Percentiles rank a stretch among this genome's conserved stretches.
phyloP scores from a whole-genome alignment of 352 stramenopile species.

The Globisporangium radiosum region DNA sequence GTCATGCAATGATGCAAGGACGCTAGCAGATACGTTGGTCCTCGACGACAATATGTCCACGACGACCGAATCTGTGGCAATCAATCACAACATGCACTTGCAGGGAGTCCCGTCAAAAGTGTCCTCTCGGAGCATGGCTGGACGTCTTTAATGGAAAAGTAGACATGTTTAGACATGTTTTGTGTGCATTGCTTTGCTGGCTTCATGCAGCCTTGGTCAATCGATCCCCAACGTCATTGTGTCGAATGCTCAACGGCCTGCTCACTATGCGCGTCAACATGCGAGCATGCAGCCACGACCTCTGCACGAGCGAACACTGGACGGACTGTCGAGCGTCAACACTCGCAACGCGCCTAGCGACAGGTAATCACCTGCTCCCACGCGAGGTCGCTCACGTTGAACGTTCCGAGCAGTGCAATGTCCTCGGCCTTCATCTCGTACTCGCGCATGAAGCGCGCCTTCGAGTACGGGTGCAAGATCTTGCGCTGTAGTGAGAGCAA shows the following conservation, averaged over 20 bases:
- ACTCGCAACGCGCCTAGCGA: constrained; percentile 15
- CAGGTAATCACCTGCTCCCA: constrained; percentile 47
- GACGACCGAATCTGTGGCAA: no score
- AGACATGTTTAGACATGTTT: background rate
- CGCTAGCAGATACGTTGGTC: no score
- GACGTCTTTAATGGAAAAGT: background rate
- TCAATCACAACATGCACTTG: background rate
- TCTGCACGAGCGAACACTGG: no score
- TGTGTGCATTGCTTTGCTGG: background rate
- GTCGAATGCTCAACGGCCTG: no score
- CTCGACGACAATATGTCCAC: no score
- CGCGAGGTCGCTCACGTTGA: constrained; percentile 36
- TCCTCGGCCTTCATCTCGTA: constrained; percentile 37
- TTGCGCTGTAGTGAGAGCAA: constrained; percentile 23
- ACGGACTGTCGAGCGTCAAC: no score
- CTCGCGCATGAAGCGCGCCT: constrained; percentile 40
- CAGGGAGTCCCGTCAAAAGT: background rate
- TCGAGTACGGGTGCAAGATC: constrained; percentile 40
- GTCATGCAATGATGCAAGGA: no score
- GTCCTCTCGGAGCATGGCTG: no score
- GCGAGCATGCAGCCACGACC: background rate
- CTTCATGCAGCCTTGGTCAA: no score
- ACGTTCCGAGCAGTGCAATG: constrained; percentile 33
- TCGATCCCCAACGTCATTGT: background rate
- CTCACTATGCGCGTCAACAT: no score